phyloP scores from a whole-genome alignment of 2,329 filamentous ascomycete species.

The Trichophyton rubrum region DNA sequence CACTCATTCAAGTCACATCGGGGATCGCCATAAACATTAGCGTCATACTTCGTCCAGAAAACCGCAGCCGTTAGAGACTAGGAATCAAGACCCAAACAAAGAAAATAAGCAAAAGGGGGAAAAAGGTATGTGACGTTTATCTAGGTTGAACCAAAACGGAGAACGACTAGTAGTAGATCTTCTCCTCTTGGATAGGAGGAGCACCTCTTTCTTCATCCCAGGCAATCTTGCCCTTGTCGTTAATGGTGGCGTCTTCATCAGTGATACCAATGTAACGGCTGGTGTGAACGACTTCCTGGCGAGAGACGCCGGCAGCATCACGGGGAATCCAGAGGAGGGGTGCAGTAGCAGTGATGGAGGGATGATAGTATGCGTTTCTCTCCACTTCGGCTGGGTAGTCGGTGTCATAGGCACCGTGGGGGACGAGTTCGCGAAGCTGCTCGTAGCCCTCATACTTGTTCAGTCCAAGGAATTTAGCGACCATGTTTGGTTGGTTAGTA shows the following conservation, averaged over 20 bases:
- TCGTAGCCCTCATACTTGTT: slow-evolving; percentile 64
- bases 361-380: slow-evolving; percentile 60
- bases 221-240: slow-evolving; percentile 55
- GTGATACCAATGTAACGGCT: slow-evolving; percentile 62
- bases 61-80: not conserved
- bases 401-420: slow-evolving; percentile 42
- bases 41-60: not conserved
- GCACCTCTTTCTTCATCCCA: slow-evolving; percentile 45
- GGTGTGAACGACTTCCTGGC: slow-evolving; percentile 65
- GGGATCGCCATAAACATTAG: not conserved
- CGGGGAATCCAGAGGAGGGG: slow-evolving; percentile 76
- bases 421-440: slow-evolving; percentile 56
- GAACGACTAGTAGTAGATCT: slow-evolving; percentile 38
- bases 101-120: not conserved
- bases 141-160: not conserved
- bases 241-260: slow-evolving; percentile 59
- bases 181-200: slow-evolving; percentile 49
- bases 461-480: slow-evolving; percentile 56
- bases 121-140: not conserved
- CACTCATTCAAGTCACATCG: not conserved
- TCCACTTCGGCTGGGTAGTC: slow-evolving; percentile 51
- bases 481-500: slow-evolving; percentile 22
- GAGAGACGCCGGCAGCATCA: slow-evolving; percentile 60
- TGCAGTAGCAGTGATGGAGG: slow-evolving; percentile 48
- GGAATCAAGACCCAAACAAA: not conserved